A percentile compares a stretch with the other conserved stretches of the same genome.
Evolutionary conservation across 1,139 yeast genomes (phyloP).

Genomic region (Candida mesenterica): DNA sequence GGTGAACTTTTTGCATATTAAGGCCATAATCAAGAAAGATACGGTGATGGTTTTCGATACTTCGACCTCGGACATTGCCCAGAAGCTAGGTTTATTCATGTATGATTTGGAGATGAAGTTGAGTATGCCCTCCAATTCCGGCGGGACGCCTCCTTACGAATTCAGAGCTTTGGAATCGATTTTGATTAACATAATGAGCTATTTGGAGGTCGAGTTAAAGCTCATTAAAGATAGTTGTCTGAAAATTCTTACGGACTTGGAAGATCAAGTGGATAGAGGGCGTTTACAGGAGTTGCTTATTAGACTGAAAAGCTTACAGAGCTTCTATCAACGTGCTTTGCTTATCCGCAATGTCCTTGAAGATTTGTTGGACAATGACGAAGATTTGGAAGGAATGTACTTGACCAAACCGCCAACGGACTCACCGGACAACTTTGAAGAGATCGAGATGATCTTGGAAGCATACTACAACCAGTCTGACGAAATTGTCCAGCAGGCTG

Average conservation of each 20-base stretch:
- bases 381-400: slow-evolving; percentile 84
- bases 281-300: slow-evolving; percentile 77
- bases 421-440: slow-evolving; percentile 53
- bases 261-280: slow-evolving; percentile 79
- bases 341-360: slow-evolving; percentile 83
- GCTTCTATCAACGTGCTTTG: slow-evolving; percentile 80
- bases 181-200: slow-evolving; percentile 77
- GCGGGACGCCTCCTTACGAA: slow-evolving; percentile 56
- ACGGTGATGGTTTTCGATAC: slow-evolving; percentile 81
- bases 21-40: slow-evolving; percentile 81
- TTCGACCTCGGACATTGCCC: slow-evolving; percentile 52
- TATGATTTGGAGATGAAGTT: slow-evolving; percentile 84
- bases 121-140: slow-evolving; percentile 38
- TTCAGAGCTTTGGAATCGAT: slow-evolving; percentile 89
- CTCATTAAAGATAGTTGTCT: slow-evolving; percentile 72
- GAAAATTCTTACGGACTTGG: slow-evolving; percentile 76
- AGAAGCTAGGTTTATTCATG: slow-evolving; percentile 73
- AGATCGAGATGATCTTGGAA: slow-evolving; percentile 86
- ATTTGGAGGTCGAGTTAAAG: slow-evolving; percentile 81
- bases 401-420: slow-evolving; percentile 47
- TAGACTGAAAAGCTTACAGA: slow-evolving; percentile 75
- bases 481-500: slow-evolving; percentile 93
- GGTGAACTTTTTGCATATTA: slow-evolving; percentile 78
- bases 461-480: slow-evolving; percentile 94
- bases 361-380: slow-evolving; percentile 84